phyloP scores from a whole-genome alignment of 2,329 filamentous ascomycete species.

The Esteya vermicola region DNA sequence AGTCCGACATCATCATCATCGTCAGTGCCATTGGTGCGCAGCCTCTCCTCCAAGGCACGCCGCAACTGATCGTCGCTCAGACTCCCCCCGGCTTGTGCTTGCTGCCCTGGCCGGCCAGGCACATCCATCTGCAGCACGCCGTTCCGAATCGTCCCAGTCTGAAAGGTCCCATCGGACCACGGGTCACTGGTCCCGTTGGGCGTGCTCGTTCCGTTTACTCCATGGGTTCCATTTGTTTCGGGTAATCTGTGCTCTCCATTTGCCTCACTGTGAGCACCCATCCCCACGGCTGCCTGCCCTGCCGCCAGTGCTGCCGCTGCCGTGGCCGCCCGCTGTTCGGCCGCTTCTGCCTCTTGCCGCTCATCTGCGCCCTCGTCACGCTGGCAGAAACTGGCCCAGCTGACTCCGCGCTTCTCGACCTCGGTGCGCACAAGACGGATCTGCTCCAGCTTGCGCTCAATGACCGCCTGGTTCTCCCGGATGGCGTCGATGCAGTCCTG shows the following conservation, averaged over 20 bases:
- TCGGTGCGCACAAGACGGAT: constrained; percentile 50
- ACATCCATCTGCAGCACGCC: constrained; percentile 32
- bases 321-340: constrained; percentile 4
- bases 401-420: constrained; percentile 42
- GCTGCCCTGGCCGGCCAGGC: constrained; percentile 3
- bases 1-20: neutral
- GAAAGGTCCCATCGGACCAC: constrained; percentile 51
- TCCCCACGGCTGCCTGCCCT: neutral
- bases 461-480: constrained; percentile 54
- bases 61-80: constrained; percentile 46
- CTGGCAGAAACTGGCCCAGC: constrained; percentile 44
- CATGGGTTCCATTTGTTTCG: neutral
- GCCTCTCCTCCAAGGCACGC: constrained; percentile 37
- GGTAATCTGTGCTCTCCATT: no score
- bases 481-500: constrained; percentile 62
- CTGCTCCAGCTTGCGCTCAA: constrained; percentile 52
- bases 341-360: constrained; percentile 4
- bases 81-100: constrained; percentile 23
- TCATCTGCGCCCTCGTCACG: constrained; percentile 24
- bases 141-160: constrained; percentile 40
- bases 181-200: constrained; percentile 17
- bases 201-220: neutral
- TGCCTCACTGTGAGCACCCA: neutral
- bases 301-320: constrained; percentile 1
- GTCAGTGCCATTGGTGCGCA: constrained; percentile 24